Conservation (phyloP, 192 early-diverging fungal genomes). For the Backusella tuberculispora region DNA sequence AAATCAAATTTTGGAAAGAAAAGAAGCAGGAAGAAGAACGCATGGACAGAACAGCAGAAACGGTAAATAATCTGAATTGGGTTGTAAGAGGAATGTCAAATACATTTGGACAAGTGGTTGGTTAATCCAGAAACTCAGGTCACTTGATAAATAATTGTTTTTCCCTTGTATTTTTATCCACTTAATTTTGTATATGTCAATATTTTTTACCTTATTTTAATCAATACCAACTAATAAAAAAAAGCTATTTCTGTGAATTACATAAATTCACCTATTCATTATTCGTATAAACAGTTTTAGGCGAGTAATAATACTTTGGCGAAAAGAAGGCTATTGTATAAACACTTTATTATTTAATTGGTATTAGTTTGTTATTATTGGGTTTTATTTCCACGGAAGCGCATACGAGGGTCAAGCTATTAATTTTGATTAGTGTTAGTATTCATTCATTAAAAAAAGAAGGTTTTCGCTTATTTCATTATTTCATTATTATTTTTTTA, state of each 20-base stretch:
- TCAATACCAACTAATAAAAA: too few species aligned
- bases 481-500: constrained; percentile 22
- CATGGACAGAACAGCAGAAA: constrained; percentile 10
- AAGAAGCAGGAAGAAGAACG: background rate
- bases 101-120: constrained; percentile 13
- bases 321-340: background rate
- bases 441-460: background rate
- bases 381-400: constrained; percentile 56
- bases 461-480: background rate
- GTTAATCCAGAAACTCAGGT: background rate
- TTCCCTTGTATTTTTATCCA: background rate
- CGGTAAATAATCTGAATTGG: constrained; percentile 15
- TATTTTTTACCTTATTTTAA: background rate
- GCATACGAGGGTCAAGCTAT: constrained; percentile 55
- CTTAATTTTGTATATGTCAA: background rate
- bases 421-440: background rate
- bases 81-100: background rate
- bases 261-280: too few species aligned
- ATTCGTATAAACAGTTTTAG: too few species aligned
- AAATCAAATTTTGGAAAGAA: constrained; percentile 10
- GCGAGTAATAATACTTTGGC: too few species aligned
- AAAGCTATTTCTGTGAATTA: too few species aligned
- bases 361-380: constrained; percentile 26
- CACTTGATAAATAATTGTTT: background rate
- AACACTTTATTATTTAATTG: constrained; percentile 9